These are phyloP conservation scores for Citrus cavaleriei DNA, from an alignment of 345 rosid species.

Conservation along the genomic window DNA sequence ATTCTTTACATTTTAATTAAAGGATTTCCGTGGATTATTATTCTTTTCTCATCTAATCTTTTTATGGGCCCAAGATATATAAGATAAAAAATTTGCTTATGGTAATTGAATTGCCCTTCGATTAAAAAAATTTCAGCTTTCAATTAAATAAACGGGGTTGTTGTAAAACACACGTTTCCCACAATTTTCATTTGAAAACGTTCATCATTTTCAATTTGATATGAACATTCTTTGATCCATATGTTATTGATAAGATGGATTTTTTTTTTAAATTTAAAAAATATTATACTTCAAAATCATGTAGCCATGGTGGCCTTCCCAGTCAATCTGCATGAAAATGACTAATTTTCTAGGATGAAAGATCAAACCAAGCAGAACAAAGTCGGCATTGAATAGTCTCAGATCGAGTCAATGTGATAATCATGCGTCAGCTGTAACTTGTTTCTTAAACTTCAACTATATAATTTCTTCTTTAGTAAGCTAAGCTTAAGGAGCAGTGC, in stretches of 20 bases:
- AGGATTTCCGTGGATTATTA: background rate
- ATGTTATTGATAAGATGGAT: background rate
- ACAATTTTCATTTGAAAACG: conserved; percentile 3
- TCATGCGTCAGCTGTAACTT: background rate
- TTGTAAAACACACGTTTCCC: background rate
- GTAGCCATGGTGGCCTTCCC: background rate
- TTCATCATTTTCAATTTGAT: background rate
- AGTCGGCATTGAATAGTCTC: background rate
- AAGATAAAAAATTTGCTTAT: background rate
- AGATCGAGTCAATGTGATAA: background rate
- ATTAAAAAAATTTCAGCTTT: background rate
- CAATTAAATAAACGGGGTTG: background rate
- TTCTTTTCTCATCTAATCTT: no score
- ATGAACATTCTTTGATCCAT: conserved; percentile 8
- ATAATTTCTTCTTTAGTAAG: background rate
- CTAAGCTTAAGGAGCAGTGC: no score
- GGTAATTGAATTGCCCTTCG: background rate
- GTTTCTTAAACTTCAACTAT: background rate
- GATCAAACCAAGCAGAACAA: background rate
- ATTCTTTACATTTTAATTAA: background rate
- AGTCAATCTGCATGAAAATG: conserved; percentile 18
- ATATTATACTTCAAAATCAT: background rate
- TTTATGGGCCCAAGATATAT: no score
- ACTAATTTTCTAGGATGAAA: background rate
- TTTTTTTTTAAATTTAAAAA: background rate